phyloP scores from a whole-genome alignment of 1,284 basidiomycete genomes.

The Xerocomus minutiporus region DNA sequence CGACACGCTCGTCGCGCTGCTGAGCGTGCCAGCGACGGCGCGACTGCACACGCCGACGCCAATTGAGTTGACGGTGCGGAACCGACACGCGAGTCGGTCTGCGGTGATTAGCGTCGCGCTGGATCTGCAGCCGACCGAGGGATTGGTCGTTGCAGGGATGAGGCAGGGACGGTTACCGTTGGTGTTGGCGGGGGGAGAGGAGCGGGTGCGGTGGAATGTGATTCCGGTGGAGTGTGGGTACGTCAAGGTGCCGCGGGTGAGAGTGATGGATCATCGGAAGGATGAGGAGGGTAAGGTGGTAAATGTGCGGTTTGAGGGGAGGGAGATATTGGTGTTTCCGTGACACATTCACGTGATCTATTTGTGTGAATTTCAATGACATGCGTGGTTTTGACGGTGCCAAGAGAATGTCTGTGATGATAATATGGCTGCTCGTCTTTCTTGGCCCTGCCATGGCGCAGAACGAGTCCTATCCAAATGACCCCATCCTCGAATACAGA shows the following conservation, averaged over 20 bases:
- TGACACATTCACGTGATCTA: background rate
- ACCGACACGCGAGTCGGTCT: conserved; percentile 55
- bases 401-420: conserved; percentile 5
- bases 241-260: conserved; percentile 53
- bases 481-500: conserved; percentile 75
- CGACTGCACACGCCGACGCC: conserved; percentile 57
- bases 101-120: conserved; percentile 60
- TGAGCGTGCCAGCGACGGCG: conserved; percentile 56
- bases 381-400: background rate
- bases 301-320: conserved; percentile 37
- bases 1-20: conserved; percentile 59
- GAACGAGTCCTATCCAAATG: conserved; percentile 29
- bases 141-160: conserved; percentile 69
- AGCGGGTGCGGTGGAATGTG: conserved; percentile 57
- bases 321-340: background rate
- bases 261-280: too few relatives aligned
- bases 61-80: conserved; percentile 59
- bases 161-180: conserved; percentile 60
- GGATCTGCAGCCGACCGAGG: conserved; percentile 59
- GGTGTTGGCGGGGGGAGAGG: conserved; percentile 66
- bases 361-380: background rate
- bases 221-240: conserved; percentile 71
- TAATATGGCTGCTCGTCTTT: conserved; percentile 9
- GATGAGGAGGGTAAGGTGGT: conserved; percentile 34
- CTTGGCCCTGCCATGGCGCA: conserved; percentile 22